Evolutionary conservation across 139 green algal genomes (phyloP).

Genomic region (Chlorella sorokiniana): DNA sequence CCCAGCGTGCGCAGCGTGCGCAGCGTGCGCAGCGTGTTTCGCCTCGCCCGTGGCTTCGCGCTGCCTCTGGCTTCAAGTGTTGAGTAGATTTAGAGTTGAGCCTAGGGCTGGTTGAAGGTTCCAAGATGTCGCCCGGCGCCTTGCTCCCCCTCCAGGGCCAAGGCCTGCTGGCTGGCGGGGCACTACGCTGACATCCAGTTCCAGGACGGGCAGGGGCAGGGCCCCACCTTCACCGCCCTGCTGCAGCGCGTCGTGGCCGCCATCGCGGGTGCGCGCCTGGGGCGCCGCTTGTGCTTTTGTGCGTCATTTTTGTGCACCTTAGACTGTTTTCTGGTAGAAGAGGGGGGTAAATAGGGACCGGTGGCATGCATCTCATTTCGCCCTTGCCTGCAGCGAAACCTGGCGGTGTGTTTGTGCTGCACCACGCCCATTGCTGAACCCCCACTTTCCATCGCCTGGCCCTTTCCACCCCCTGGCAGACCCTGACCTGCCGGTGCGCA

Average conservation of each 20-base stretch:
- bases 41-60: too few species aligned
- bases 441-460: background rate
- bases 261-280: constrained; percentile 50
- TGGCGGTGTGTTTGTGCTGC: too few species aligned
- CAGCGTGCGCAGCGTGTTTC: too few species aligned
- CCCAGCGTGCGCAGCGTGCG: too few species aligned
- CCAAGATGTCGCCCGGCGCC: too few species aligned
- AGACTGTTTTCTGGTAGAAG: too few species aligned
- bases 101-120: too few species aligned
- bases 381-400: too few species aligned
- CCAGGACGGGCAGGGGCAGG: constrained; percentile 52
- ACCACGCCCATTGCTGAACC: too few species aligned
- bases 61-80: too few species aligned
- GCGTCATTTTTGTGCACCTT: too few species aligned
- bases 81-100: too few species aligned
- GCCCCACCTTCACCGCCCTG: constrained; percentile 70
- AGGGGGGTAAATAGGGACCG: background rate
- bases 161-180: constrained; percentile 89
- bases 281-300: background rate
- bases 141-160: constrained; percentile 47
- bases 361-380: background rate
- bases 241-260: constrained; percentile 65
- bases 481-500: constrained; percentile 85
- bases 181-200: constrained; percentile 86
- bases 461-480: constrained; percentile 39